A percentile compares a stretch with the other conserved stretches of the same genome.
These are phyloP conservation scores for Ascochyta rabiei DNA, from an alignment of 2,329 filamentous ascomycete species.

Conservation along the genomic window DNA sequence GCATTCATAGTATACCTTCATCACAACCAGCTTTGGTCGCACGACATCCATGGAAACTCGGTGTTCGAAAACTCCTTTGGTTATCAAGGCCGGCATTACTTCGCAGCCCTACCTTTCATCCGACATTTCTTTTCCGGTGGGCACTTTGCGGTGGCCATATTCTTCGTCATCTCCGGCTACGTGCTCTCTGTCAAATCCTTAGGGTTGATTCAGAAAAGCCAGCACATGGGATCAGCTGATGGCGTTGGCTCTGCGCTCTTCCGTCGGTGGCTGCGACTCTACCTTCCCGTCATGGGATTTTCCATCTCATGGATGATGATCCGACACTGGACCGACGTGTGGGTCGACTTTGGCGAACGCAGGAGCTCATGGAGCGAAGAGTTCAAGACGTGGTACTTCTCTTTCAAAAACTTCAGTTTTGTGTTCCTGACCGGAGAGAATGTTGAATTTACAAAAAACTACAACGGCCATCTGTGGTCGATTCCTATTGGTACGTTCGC, in stretches of 20 bases:
- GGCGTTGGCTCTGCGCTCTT: conserved; percentile 57
- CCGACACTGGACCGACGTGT: conserved; percentile 53
- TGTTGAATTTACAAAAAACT: conserved; percentile 59
- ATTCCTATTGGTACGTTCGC: conserved; percentile 35
- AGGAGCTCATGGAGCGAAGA: conserved; percentile 55
- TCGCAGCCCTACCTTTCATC: conserved; percentile 49
- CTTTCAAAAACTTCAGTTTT: conserved; percentile 70
- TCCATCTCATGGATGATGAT: conserved; percentile 61
- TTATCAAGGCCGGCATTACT: conserved; percentile 39
- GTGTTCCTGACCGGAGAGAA: conserved; percentile 63
- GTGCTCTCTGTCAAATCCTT: conserved; percentile 58
- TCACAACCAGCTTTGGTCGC: conserved; percentile 56
- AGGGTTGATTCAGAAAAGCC: conserved; percentile 50
- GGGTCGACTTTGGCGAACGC: conserved; percentile 52
- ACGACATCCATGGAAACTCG: conserved; percentile 54
- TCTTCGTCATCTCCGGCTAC: conserved; percentile 61
- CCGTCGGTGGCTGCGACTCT: conserved; percentile 58
- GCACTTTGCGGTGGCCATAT: conserved; percentile 60
- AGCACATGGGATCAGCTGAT: conserved; percentile 49
- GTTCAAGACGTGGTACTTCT: conserved; percentile 35
- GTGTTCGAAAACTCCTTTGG: conserved; percentile 49
- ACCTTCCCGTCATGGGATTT: conserved; percentile 60
- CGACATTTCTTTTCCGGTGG: conserved; percentile 57
- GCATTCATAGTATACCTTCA: conserved; percentile 70
- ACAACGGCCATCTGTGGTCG: conserved; percentile 46